Evolutionary conservation across 306 rosid genomes (phyloP), one percentile per base, ranked within the genome.

Genomic region (Hippophae tibetana): DNA sequence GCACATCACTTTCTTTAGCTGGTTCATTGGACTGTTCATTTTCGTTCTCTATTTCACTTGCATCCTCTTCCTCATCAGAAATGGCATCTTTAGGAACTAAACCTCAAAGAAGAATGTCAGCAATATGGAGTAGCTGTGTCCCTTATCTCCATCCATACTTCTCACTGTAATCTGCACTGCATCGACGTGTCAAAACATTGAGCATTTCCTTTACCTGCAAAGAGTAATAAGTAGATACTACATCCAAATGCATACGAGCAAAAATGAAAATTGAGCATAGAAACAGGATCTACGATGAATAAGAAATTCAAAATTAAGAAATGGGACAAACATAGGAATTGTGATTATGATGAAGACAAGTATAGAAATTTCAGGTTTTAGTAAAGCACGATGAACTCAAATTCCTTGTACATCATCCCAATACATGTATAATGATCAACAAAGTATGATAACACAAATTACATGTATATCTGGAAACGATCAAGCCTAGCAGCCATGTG

Each of bases 141-240:
- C 81, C 99, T 88, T 74, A 92, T 92, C 79, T 92, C 99, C 88
- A 86, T 80, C 99, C 99, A 92, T 13, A 84, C 99, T 75, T 92
- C 97, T 92, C 99, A 78, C 99, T 92, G 60, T 88, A 92, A 83
- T 92, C 95, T 40, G 99, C 96, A 84, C 99, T 92, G 60, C 83
- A 93, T 3, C 97, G 99, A 75, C 88, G 99, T 78, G 88, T 92
- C 85, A 92, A 75, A 64, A 88, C 96, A 72, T 92, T 92, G 61
- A 96, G 96, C 95, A 92, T 88, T 81, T 92, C 99, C 88, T 86
- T 92, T 52, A 92, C 87, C 99, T 92, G 95, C 72, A 78, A 57
- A 49, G 69, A 56, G 69, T 62, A 13, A 58, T 31, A 58, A 61
- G 11, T 23, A 52, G 49, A 64, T 52, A 62, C 47, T 53, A 68